Evolutionary conservation across 345 rosid species (phyloP).

Genomic region (Boechera retrofracta): DNA sequence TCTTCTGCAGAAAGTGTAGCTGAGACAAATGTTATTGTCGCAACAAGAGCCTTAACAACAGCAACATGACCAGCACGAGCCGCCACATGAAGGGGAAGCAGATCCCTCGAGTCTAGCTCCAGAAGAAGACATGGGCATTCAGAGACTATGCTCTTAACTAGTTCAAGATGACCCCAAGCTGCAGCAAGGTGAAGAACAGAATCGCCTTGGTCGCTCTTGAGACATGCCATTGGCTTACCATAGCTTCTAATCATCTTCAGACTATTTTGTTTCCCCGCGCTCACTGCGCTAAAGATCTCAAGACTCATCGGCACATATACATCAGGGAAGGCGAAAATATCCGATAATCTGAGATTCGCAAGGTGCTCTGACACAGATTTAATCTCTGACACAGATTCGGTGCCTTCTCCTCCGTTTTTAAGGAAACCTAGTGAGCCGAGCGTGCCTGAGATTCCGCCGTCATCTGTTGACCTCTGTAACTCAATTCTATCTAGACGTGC

Average conservation of each 20-base stretch:
- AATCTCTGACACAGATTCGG: no score
- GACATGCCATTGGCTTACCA: background rate
- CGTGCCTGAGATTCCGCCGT: no score
- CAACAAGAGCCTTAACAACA: slow-evolving; percentile 19
- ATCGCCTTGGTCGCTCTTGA: background rate
- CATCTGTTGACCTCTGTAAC: no score
- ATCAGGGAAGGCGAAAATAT: no score
- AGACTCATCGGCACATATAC: background rate
- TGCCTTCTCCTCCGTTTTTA: no score
- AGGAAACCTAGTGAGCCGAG: no score
- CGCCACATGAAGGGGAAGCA: slow-evolving; percentile 33
- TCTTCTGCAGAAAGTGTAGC: background rate
- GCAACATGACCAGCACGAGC: slow-evolving; percentile 15
- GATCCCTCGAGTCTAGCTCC: background rate
- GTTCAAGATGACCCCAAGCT: background rate
- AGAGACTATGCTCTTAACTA: background rate
- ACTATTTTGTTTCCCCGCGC: background rate
- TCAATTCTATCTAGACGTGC: no score
- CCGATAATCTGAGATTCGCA: no score
- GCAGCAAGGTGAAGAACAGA: slow-evolving; percentile 15
- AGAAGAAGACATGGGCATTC: background rate
- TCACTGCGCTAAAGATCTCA: background rate
- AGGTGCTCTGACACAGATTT: no score
- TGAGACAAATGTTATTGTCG: background rate
- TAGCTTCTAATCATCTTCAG: background rate